Conservation (phyloP, 441 rosid species). For the Gossypium schwendimanii region DNA sequence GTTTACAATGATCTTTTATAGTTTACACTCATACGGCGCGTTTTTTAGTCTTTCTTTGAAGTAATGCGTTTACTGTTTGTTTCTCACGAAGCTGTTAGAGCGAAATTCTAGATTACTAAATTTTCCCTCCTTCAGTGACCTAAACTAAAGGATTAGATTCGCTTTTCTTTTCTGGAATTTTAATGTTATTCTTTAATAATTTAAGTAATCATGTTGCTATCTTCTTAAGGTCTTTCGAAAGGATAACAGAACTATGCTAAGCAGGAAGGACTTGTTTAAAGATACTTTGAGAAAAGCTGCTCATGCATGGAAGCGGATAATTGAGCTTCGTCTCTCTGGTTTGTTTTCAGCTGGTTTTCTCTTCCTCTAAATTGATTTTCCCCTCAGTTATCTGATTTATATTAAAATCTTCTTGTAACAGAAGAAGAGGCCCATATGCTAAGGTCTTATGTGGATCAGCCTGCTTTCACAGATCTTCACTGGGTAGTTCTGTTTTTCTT, state of each 20-base stretch:
- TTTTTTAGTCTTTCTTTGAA: not conserved
- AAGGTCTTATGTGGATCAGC: conserved; percentile 68
- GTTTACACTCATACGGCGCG: not conserved
- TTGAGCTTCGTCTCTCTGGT: conserved; percentile 81
- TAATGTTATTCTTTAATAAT: not conserved
- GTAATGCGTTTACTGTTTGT: not conserved
- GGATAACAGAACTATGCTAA: conserved; percentile 55
- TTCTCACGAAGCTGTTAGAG: not conserved
- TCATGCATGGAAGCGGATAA: conserved; percentile 75
- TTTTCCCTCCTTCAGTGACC: not conserved
- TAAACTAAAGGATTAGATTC: not conserved
- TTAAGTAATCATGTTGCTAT: not conserved
- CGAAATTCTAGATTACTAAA: not conserved
- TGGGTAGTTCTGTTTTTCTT: conserved; percentile 41
- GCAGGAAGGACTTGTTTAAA: conserved; percentile 87
- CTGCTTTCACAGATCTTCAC: conserved; percentile 82
- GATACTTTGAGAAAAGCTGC: conserved; percentile 75
- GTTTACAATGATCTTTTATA: not conserved
- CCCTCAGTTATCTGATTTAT: not conserved
- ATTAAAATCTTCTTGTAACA: conserved; percentile 27
- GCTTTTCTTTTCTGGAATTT: not conserved
- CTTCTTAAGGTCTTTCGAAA: conserved; percentile 56
- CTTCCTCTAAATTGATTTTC: not conserved
- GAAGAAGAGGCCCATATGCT: conserved; percentile 69
- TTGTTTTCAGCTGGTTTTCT: not conserved